Base-by-base conservation (phyloP, 2,329 filamentous ascomycete species). In the Colletotrichum aenigma region DNA sequence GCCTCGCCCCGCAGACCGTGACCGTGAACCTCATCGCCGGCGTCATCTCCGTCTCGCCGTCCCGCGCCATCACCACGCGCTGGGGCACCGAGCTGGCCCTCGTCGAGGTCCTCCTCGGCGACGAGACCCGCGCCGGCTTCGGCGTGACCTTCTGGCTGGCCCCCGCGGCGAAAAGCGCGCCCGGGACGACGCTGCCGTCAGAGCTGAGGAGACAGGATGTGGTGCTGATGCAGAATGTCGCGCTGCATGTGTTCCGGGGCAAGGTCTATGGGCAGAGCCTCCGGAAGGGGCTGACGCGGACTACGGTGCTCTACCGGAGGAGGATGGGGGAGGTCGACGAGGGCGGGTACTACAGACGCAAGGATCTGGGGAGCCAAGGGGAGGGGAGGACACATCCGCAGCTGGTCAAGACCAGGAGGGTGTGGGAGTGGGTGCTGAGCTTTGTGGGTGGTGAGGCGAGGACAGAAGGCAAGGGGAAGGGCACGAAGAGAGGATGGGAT, bases 231-330 rank as follows among this genome's bases (percentile, higher is more conserved):
- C 92, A 93, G 72, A 96, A 96, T 79, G 92, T 98, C 8, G 95
- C 94, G 1, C 87, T 98, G 67, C 91, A 92, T 68, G 91, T 92
- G 6, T 98, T 96, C 82, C 90, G 90, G 67, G 91, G 92, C 62
- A 93, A 91, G 79, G 96, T 98, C 1, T 96, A 97, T 79, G 96
- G 96, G 0, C 94, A 97, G 82, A 97, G 94, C 80, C 85, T 98
- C 77, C 91, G 94, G 32, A 91, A 90, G 77, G 91, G 92, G 9
- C 89, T 94, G 79, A 96, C 95, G 6, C 91, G 89, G 76, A 86
- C 96, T 30, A 89, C 93, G 77, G 84, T 97, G 58, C 84, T 97
- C 21, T 91, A 91, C 79, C 88, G 91, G 26, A 85, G 87, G 71
- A 88, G 85, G 75, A 81, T 90, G 10, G 89, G 90, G 74, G 86